These are phyloP conservation scores for Wallacemonas sp. DNA, from an alignment of 208 protist species.

Conservation along the genomic window DNA sequence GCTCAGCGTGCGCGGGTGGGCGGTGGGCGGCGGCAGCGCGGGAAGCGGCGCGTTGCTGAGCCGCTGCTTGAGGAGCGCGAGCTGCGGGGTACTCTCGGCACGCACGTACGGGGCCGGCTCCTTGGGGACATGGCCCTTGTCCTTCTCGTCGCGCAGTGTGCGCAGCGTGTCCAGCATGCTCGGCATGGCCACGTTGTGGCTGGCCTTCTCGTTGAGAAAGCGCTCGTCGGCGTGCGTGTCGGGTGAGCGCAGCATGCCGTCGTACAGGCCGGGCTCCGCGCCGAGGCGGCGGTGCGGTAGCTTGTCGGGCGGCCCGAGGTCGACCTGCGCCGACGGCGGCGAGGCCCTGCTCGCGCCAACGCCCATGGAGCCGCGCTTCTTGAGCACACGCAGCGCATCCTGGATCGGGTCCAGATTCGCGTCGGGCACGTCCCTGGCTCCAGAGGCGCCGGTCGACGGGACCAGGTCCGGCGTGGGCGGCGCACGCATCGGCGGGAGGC, in stretches of 20 bases:
- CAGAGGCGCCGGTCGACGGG: slow-evolving; percentile 6
- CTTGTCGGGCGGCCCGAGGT: slow-evolving; percentile 1
- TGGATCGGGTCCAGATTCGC: slow-evolving; percentile 11
- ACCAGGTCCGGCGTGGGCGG: neutral
- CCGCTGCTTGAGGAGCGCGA: slow-evolving; percentile 61
- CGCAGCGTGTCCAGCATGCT: slow-evolving; percentile 78
- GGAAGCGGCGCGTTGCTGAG: slow-evolving; percentile 12
- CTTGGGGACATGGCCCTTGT: neutral
- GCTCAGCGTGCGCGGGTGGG: neutral
- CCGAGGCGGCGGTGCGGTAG: slow-evolving; percentile 20
- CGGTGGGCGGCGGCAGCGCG: neutral
- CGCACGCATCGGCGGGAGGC: neutral
- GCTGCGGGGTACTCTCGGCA: slow-evolving; percentile 26
- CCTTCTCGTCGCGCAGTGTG: slow-evolving; percentile 35
- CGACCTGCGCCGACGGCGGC: neutral
- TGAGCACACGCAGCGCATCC: slow-evolving; percentile 21
- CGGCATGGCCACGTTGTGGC: slow-evolving; percentile 33
- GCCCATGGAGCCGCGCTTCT: neutral
- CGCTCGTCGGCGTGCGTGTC: slow-evolving; percentile 28
- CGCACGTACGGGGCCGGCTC: slow-evolving; percentile 13
- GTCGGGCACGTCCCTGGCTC: slow-evolving; percentile 12
- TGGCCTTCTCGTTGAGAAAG: slow-evolving; percentile 21
- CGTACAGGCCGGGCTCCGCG: slow-evolving; percentile 29
- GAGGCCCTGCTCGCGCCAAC: neutral
- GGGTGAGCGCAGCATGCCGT: slow-evolving; percentile 33